Evolutionary conservation across 345 rosid genomes (phyloP), one percentile per base, ranked within the genome.

Genomic region (Corchorus olitorius): DNA sequence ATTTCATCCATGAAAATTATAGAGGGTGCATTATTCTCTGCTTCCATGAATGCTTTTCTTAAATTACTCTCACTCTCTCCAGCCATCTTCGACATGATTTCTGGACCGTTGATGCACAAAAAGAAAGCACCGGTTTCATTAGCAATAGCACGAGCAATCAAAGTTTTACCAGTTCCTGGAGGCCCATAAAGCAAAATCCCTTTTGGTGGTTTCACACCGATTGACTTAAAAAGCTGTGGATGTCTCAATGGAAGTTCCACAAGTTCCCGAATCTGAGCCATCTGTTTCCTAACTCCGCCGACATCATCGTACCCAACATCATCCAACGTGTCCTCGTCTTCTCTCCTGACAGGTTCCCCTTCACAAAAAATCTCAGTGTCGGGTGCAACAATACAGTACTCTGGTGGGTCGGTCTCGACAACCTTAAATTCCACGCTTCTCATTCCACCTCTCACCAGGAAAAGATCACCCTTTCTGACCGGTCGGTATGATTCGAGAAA

Each of bases 11-110:
- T 27, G 27, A 27, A 27, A 27, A 27, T 27, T 27, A 27, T 27
- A 27, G 27, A 27, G 27, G 27, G 99, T 19, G 99, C 98, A 79
- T 95, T 95, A 76, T 93, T 93, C 91, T 95, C 99, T 3, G 98
- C 97, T 83, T 93, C 97, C 87, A 93, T 97, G 53, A 95, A 95
- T 19, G 99, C 99, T 81, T 95, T 95, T 80, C 98, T 85, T 56
- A 95, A 93, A 81, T 95, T 93, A 84, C 98, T 95, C 84, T 95
- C 99, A 85, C 99, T 95, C 88, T 95, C 99, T 8, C 99, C 98
- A 43, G 99, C 99, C 87, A 95, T 77, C 60, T 93, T 94, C 27
- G 27, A 27, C 27, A 27, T 27, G 27, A 27, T 27, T 27, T 27
- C 27, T 27, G 27, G 27, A 27, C 99, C 99, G 81, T 93, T 93